A percentile compares a stretch with the other conserved stretches of the same genome.
These are phyloP conservation scores for Helenozyma baotianmanensis DNA, from an alignment of 805 yeast genomes.

Conservation along the genomic window DNA sequence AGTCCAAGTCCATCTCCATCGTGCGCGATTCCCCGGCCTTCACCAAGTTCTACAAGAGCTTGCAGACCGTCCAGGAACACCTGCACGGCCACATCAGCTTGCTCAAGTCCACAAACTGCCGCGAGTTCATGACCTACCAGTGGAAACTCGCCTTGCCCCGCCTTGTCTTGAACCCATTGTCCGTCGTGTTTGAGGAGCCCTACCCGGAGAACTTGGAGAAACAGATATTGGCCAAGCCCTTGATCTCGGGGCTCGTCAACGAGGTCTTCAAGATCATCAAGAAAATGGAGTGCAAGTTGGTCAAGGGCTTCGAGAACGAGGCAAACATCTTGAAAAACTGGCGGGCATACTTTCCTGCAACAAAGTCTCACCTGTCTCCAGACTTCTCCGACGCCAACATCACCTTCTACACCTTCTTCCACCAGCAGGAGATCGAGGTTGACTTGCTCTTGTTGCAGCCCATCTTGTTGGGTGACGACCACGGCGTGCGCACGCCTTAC, in stretches of 20 bases:
- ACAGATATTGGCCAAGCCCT: slow-evolving; percentile 80
- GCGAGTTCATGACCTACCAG: slow-evolving; percentile 66
- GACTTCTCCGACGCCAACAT: slow-evolving; percentile 35
- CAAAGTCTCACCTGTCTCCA: slow-evolving; percentile 11
- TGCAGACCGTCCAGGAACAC: slow-evolving; percentile 32
- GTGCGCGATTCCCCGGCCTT: slow-evolving; percentile 11
- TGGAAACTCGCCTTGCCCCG: slow-evolving; percentile 83
- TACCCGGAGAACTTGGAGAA: slow-evolving; percentile 52
- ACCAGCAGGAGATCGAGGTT: slow-evolving; percentile 49
- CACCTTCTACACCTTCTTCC: slow-evolving; percentile 62
- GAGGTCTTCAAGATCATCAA: slow-evolving; percentile 72
- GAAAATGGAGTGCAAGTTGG: slow-evolving; percentile 71
- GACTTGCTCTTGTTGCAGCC: slow-evolving; percentile 83
- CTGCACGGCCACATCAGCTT: slow-evolving; percentile 38
- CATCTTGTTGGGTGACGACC: slow-evolving; percentile 84
- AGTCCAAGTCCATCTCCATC: slow-evolving; percentile 8
- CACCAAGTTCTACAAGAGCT: slow-evolving; percentile 21
- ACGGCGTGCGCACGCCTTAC: slow-evolving; percentile 82
- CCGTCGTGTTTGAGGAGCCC: slow-evolving; percentile 69
- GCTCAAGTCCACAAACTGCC: slow-evolving; percentile 46
- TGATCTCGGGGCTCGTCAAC: slow-evolving; percentile 71
- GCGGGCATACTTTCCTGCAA: slow-evolving; percentile 40
- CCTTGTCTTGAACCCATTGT: slow-evolving; percentile 71
- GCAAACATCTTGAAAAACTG: slow-evolving; percentile 51
- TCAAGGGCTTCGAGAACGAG: slow-evolving; percentile 68